Conservation (phyloP, 352 stramenopile species). For the Pythium sp. region DNA sequence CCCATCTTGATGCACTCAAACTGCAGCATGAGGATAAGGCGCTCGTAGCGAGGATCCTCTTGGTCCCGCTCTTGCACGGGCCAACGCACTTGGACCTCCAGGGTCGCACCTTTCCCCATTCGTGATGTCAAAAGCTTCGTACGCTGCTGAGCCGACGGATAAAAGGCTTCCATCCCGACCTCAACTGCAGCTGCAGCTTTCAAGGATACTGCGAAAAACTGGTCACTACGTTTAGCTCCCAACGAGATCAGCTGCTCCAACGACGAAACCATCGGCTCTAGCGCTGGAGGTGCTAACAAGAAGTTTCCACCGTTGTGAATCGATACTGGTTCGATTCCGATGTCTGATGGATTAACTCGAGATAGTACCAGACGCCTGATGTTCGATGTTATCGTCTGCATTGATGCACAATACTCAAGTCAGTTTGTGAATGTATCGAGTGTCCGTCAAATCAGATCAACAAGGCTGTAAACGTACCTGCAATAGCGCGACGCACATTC, state of each 20-base stretch:
- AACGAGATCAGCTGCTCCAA: constrained; percentile 82
- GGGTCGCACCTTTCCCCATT: constrained; percentile 80
- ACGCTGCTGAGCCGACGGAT: constrained; percentile 79
- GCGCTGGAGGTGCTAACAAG: constrained; percentile 51
- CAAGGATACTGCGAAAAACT: constrained; percentile 78
- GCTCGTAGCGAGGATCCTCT: constrained; percentile 85
- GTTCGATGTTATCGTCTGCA: constrained; percentile 74
- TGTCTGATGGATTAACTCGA: constrained; percentile 67
- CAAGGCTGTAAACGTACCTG: constrained; percentile 29
- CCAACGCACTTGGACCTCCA: constrained; percentile 86
- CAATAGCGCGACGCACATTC: constrained; percentile 66
- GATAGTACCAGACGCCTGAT: constrained; percentile 80
- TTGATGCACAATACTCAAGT: constrained; percentile 5
- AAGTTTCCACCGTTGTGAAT: constrained; percentile 41
- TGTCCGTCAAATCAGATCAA: background rate
- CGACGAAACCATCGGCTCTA: constrained; percentile 58
- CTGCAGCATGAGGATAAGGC: constrained; percentile 84
- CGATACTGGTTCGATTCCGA: constrained; percentile 51
- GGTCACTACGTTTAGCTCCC: constrained; percentile 73
- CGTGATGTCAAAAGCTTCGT: constrained; percentile 77
- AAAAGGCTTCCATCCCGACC: constrained; percentile 85
- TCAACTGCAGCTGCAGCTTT: constrained; percentile 83
- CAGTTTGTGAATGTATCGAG: background rate
- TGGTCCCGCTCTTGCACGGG: constrained; percentile 84
- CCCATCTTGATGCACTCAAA: constrained; percentile 79